Evolutionary conservation across 345 rosid species (phyloP).

Genomic region (Rhodamnia argentea): DNA sequence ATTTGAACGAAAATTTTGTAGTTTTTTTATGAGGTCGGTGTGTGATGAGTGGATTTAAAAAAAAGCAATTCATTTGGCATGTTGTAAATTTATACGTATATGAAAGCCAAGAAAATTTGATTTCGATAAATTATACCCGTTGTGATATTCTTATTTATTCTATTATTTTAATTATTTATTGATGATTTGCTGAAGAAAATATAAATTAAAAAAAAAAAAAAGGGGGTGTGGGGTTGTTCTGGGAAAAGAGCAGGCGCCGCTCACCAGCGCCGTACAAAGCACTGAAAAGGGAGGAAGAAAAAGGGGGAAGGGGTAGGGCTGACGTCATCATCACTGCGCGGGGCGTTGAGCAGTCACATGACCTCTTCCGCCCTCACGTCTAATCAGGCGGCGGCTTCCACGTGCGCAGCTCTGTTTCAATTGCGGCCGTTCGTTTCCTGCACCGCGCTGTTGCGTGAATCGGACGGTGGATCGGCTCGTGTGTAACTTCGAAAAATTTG

Average conservation of each 20-base stretch:
- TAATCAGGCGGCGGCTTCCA: slow-evolving; percentile 29
- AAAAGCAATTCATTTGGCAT: fast-evolving
- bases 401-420: background rate
- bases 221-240: too few relatives aligned
- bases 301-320: background rate
- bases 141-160: background rate
- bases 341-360: background rate
- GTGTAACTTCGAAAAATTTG: background rate
- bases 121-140: background rate
- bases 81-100: background rate
- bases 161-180: background rate
- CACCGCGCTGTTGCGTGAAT: background rate
- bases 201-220: background rate
- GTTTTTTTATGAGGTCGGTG: fast-evolving
- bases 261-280: background rate
- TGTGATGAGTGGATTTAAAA: fast-evolving
- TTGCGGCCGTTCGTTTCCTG: slow-evolving; percentile 1
- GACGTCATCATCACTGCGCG: background rate
- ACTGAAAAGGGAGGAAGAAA: background rate
- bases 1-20: background rate
- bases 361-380: background rate
- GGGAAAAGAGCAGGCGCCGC: background rate
- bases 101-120: too few relatives aligned
- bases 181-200: background rate
- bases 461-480: background rate